Percentiles rank a stretch among this genome's conserved stretches.
Conservation (phyloP, 2,329 filamentous ascomycete genomes). For the Ciborinia camelliae region DNA sequence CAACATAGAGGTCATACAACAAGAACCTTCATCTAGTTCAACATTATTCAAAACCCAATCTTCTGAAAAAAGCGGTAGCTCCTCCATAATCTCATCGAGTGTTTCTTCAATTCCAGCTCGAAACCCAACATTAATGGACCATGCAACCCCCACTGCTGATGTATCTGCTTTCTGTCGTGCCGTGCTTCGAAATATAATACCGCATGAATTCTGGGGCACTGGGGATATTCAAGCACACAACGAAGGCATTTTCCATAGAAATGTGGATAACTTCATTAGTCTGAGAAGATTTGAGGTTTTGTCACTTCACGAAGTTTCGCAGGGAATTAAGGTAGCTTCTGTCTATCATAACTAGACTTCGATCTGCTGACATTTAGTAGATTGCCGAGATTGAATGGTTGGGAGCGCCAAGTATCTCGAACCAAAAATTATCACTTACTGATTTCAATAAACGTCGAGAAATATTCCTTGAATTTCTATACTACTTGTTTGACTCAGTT, state of each 20-base stretch:
- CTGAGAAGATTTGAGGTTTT: slow-evolving; percentile 79
- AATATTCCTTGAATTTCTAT: slow-evolving; percentile 79
- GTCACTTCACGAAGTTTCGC: slow-evolving; percentile 72
- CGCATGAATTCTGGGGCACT: slow-evolving; percentile 69
- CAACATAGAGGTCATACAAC: slow-evolving; percentile 5
- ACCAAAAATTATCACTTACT: slow-evolving; percentile 60
- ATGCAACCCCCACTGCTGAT: slow-evolving; percentile 62
- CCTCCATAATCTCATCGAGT: slow-evolving; percentile 25
- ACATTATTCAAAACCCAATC: slow-evolving; percentile 30
- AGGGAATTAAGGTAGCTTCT: slow-evolving; percentile 65
- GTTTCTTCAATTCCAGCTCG: slow-evolving; percentile 36
- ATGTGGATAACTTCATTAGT: slow-evolving; percentile 73
- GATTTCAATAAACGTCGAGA: slow-evolving; percentile 75
- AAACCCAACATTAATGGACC: slow-evolving; percentile 50
- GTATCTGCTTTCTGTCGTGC: slow-evolving; percentile 88
- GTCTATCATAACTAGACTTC: background rate
- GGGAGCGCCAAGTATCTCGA: slow-evolving; percentile 47
- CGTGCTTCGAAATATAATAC: slow-evolving; percentile 68
- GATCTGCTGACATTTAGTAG: slow-evolving; percentile 42
- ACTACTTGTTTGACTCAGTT: slow-evolving; percentile 90
- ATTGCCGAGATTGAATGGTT: slow-evolving; percentile 72
- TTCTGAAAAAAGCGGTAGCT: background rate
- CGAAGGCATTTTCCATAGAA: slow-evolving; percentile 56
- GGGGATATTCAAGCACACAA: slow-evolving; percentile 56
- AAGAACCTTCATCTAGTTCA: slow-evolving; percentile 27